Evolutionary conservation across 169 alveolate species (phyloP), one percentile per base, ranked within the genome.

Genomic region (Eimeria sp.): DNA sequence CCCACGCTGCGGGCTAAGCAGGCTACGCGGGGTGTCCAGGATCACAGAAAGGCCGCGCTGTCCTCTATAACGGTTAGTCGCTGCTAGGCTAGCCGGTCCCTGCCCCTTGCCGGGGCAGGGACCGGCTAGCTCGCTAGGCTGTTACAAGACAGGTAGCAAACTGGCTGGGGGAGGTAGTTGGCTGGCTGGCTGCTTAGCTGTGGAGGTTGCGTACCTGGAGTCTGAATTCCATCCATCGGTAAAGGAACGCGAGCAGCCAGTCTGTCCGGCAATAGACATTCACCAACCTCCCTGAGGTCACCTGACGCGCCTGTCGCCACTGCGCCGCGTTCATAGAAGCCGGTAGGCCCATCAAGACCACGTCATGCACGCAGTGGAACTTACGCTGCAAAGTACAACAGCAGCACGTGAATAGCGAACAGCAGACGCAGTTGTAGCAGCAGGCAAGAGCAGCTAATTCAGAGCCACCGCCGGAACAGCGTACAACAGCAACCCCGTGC

Each of bases 171-270:
- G 0, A 7, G 45, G 22, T 61, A 61, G 70, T 18, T 61, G 1
- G 13, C n/a, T 61, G 70, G 70, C n/a, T 61, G 20, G 70, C 70
- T 61, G 70, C 3, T 34, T 61, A 18, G 43, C 34, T 20, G 5
- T 5, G 43, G 6, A 4, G 20, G 47, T n/a, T 30, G 3, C 49
- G 18, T 18, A 96, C 98, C 93, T 84, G 95, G 43, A 98, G 65
- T 49, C 98, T 98, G 99, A 99, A 98, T 75, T 98, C 99, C 98
- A 98, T 98, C 94, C 98, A 98, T 61, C 99, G 97, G 95, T 98
- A 98, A n/a, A 98, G 97, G 91, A 98, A 98, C 7, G 99, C 99
- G 63, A 98, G 97, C 51, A 98, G 96, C 99, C 99, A 98, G 97
- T 98, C 99, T 72, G 98, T 96, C 58, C 98, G 91, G 51, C 98